These are phyloP conservation scores for Dactylis glomerata DNA, from an alignment of 176 grass and related monocot genomes.

Conservation along the genomic window DNA sequence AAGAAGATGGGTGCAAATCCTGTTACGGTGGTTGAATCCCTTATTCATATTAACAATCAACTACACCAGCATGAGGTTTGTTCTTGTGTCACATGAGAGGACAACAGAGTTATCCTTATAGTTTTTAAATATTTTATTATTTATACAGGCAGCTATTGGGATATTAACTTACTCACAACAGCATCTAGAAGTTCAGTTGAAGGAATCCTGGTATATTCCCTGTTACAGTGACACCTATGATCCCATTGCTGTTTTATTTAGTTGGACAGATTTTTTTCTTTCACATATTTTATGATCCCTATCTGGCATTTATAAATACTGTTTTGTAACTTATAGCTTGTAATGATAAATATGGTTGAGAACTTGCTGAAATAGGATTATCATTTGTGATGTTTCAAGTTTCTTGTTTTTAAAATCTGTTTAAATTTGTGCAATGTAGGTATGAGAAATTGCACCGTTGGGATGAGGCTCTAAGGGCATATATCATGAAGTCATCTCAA, in stretches of 20 bases:
- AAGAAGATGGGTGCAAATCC: conserved; percentile 99
- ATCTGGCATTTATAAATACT: conserved; percentile 11
- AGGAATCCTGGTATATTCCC: conserved; percentile 89
- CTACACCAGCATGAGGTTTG: conserved; percentile 94
- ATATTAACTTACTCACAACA: conserved; percentile 97
- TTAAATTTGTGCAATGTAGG: conserved; percentile 48
- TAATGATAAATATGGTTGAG: conserved; percentile 7
- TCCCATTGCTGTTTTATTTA: background rate
- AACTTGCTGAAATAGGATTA: background rate
- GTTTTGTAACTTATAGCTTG: background rate
- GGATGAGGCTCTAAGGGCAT: conserved; percentile 94
- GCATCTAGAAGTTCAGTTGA: conserved; percentile 87
- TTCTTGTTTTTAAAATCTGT: background rate
- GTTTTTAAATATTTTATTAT: conserved; percentile 2
- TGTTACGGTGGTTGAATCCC: conserved; percentile 93
- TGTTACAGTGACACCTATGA: conserved; percentile 12
- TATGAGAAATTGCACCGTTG: conserved; percentile 98
- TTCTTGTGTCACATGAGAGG: conserved; percentile 25
- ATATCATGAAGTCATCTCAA: conserved; percentile 86
- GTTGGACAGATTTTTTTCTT: background rate
- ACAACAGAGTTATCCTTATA: conserved; percentile 14
- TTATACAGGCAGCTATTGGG: conserved; percentile 86
- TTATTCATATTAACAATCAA: conserved; percentile 99
- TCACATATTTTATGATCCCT: background rate
- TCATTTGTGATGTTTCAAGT: background rate